Percentiles rank a stretch among this genome's conserved stretches.
These are phyloP conservation scores for Ilyonectria robusta DNA, from an alignment of 2,329 filamentous ascomycete genomes.

Conservation along the genomic window DNA sequence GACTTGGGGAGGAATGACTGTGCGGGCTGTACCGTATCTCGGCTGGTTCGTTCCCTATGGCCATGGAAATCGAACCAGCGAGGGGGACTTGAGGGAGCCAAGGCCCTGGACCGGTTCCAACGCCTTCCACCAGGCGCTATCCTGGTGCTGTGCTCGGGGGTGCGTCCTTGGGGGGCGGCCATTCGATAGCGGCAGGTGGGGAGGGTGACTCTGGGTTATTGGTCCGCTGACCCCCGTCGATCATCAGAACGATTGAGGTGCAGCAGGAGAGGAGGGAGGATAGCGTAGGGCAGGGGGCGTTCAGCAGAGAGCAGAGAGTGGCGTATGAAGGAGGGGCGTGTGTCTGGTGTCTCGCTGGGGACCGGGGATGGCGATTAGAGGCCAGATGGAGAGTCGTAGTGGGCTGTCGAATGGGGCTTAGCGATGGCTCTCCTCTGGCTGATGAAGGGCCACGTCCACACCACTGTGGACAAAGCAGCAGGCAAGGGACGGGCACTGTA, in stretches of 20 bases:
- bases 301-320: slow-evolving; percentile 23
- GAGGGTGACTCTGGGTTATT: slow-evolving; percentile 38
- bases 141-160: slow-evolving; percentile 30
- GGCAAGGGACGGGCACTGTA: slow-evolving; percentile 16
- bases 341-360: slow-evolving; percentile 20
- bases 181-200: slow-evolving; percentile 43
- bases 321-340: slow-evolving; percentile 24
- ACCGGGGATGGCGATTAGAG: slow-evolving; percentile 33
- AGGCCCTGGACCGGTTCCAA: slow-evolving; percentile 46
- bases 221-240: slow-evolving; percentile 39
- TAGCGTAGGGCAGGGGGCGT: slow-evolving; percentile 8
- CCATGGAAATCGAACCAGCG: slow-evolving; percentile 36
- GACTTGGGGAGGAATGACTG: slow-evolving; percentile 28
- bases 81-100: slow-evolving; percentile 43
- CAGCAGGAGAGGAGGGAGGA: slow-evolving; percentile 37
- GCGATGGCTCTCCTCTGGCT: slow-evolving; percentile 32
- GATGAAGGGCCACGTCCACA: slow-evolving; percentile 28
- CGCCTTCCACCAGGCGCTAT: slow-evolving; percentile 47
- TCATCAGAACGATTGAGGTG: slow-evolving; percentile 45
- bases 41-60: slow-evolving; percentile 21
- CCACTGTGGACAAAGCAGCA: slow-evolving; percentile 17
- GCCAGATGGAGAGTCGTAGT: slow-evolving; percentile 44
- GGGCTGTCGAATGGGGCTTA: slow-evolving; percentile 43
- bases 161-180: slow-evolving; percentile 30
- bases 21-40: slow-evolving; percentile 30